Percentiles rank a stretch among this genome's conserved stretches.
Conservation (phyloP, 2,329 filamentous ascomycete genomes). For the Daldinia sp. region DNA sequence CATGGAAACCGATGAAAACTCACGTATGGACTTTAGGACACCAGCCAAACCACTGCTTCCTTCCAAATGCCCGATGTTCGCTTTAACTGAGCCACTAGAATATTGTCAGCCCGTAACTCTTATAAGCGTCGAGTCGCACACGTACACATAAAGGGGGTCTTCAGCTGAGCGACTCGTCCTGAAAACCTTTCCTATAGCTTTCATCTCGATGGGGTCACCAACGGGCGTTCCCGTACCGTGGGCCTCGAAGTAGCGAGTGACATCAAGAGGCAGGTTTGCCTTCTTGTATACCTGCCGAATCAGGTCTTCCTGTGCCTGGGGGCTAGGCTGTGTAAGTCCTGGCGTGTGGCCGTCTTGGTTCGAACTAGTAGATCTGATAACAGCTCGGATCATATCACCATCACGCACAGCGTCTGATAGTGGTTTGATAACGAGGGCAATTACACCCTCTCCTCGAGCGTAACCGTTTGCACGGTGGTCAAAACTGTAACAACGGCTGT, state of each 20-base stretch:
- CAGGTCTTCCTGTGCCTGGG: slow-evolving; percentile 45
- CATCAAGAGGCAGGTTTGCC: slow-evolving; percentile 33
- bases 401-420: slow-evolving; percentile 56
- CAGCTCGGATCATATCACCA: slow-evolving; percentile 50
- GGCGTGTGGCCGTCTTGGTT: slow-evolving; percentile 46
- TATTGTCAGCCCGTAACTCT: slow-evolving; percentile 13
- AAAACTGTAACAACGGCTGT: slow-evolving; percentile 43
- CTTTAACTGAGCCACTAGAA: slow-evolving; percentile 40
- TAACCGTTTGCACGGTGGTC: slow-evolving; percentile 45
- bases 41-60: slow-evolving; percentile 43
- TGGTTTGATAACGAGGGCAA: slow-evolving; percentile 59
- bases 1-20: not conserved
- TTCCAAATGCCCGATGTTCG: slow-evolving; percentile 43
- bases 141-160: slow-evolving; percentile 44
- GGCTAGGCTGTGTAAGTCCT: slow-evolving; percentile 43
- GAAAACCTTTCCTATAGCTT: slow-evolving; percentile 49
- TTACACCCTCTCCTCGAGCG: slow-evolving; percentile 61
- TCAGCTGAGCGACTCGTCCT: slow-evolving; percentile 27
- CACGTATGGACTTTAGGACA: slow-evolving; percentile 45
- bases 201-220: slow-evolving; percentile 54
- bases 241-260: slow-evolving; percentile 47
- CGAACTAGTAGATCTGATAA: slow-evolving; percentile 46
- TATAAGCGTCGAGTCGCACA: slow-evolving; percentile 21
- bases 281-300: slow-evolving; percentile 48
- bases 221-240: slow-evolving; percentile 52